Evolutionary conservation across 2,329 filamentous ascomycete species (phyloP), one percentile per base, ranked within the genome.

Genomic region (Nigrospora osmanthi): DNA sequence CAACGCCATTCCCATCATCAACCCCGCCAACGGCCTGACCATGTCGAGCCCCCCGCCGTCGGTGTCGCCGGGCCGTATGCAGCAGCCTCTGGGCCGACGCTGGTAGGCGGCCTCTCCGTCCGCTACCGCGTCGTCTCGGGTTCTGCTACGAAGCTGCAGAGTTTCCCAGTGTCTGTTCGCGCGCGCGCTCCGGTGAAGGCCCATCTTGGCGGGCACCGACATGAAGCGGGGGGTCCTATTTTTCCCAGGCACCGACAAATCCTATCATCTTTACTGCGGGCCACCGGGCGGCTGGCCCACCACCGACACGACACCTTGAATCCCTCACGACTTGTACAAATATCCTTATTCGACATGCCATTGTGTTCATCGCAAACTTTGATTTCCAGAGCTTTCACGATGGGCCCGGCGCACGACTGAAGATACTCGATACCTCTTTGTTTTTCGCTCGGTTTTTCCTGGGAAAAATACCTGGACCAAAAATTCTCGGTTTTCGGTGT

Each of bases 1-100:
- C 67, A 97, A 96, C 66, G 89, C 93, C 60, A 97, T 97, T 55
- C 91, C 91, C 48, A 98, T 98, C 64, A 88, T 97, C 68, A 95
- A 98, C 75, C 93, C 93, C 44, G 87, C 80, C 55, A 96, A 91
- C 46, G 89, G 93, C 60, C 82, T 89, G 65, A 80, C 81, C 60
- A 85, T 96, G 73, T 83, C 89, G 46, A 95, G 89, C 71, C 91
- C 91, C 54, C 89, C 91, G 23, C 84, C 84, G 36, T 83, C 80
- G 48, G 76, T 82, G 38, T 83, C 79, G 38, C 80, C 80, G 50
- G 71, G 71, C 60, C 72, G 78, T 62, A 75, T 83, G 72, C 76
- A 78, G 60, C 75, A 78, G 57, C 56, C 64, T 44, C 67, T 78
- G 51, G 66, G 65, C 46, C 69, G 73, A 50, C 71, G 74, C 52